Conservation (phyloP, 257 asterid genomes). For the Solanum boliviense region DNA sequence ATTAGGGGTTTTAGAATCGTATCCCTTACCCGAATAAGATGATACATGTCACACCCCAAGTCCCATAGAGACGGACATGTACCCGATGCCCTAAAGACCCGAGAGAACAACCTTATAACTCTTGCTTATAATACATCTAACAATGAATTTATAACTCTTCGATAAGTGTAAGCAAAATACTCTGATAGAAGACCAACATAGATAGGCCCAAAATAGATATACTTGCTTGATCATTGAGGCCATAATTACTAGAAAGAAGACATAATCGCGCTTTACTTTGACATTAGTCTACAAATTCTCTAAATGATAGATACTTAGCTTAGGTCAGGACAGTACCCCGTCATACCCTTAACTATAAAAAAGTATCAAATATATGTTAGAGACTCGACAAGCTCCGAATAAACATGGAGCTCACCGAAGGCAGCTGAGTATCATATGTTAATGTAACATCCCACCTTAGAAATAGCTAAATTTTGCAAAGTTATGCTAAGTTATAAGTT, state of each 20-base stretch:
- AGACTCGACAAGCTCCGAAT: background rate
- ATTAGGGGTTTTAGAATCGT: too few relatives aligned
- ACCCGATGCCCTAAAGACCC: background rate
- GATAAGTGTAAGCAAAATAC: background rate
- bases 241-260: background rate
- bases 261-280: background rate
- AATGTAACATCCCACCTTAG: too few relatives aligned
- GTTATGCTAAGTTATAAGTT: too few relatives aligned
- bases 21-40: too few relatives aligned
- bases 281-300: background rate
- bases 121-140: background rate
- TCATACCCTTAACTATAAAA: background rate
- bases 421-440: background rate
- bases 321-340: background rate
- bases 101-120: background rate
- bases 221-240: background rate
- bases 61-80: background rate
- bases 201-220: background rate
- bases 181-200: background rate
- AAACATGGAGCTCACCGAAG: background rate
- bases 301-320: background rate
- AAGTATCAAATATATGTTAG: background rate
- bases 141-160: background rate
- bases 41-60: background rate
- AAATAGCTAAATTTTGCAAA: too few relatives aligned